Evolutionary conservation across 371 early-diverging fungal genomes (phyloP).

Genomic region (Mortierella sp.): DNA sequence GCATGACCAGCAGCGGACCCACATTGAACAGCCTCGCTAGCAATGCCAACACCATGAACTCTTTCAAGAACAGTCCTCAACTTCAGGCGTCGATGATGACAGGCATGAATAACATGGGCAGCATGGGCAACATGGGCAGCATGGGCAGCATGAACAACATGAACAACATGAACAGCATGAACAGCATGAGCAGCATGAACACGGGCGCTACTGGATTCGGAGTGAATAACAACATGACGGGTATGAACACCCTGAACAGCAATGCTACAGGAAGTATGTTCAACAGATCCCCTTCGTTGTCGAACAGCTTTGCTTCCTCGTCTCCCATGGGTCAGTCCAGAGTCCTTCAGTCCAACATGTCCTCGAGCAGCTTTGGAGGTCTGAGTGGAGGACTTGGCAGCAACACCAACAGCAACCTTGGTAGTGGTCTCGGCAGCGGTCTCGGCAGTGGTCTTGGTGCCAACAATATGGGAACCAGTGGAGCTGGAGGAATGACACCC

Average conservation of each 20-base stretch:
- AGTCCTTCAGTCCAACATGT: conserved; percentile 27
- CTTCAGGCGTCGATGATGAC: conserved; percentile 45
- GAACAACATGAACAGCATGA: conserved; percentile 27
- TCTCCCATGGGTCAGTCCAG: conserved; percentile 43
- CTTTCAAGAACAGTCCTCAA: conserved; percentile 23
- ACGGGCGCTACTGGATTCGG: too few relatives aligned
- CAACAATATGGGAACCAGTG: conserved; percentile 1
- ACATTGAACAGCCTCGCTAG: conserved; percentile 18
- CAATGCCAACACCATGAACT: conserved; percentile 20
- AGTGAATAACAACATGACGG: conserved; percentile 10
- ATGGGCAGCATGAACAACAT: conserved; percentile 3
- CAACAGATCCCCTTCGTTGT: conserved; percentile 49
- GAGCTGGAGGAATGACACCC: conserved; percentile 20
- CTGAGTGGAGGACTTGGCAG: conserved; percentile 2
- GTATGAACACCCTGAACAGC: conserved; percentile 19
- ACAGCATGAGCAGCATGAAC: conserved; percentile 11
- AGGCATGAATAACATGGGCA: conserved; percentile 35
- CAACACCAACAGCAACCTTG: conserved; percentile 19
- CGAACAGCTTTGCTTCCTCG: conserved; percentile 28
- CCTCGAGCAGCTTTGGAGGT: conserved; percentile 28
- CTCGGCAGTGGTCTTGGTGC: conserved; percentile 12
- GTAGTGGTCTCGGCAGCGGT: conserved; percentile 14
- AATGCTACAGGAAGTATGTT: conserved; percentile 23
- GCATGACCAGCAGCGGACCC: conserved; percentile 25
- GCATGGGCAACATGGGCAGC: conserved; percentile 6